Evolutionary conservation across 257 asterid species (phyloP), one percentile per base, ranked within the genome.

Genomic region (Thymus mandschuricus): DNA sequence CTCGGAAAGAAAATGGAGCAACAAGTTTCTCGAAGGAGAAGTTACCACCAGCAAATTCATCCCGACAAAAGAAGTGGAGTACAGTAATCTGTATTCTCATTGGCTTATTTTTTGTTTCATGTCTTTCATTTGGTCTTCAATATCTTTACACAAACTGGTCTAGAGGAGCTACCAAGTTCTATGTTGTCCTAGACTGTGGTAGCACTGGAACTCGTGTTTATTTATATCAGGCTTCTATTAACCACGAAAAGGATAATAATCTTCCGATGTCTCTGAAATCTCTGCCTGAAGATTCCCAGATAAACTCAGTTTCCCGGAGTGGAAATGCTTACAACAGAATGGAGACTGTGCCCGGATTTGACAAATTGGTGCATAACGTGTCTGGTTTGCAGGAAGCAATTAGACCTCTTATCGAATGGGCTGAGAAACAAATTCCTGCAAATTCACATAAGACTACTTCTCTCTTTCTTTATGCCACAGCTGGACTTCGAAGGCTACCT

Each of bases 341-440:
- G 97, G 97, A 95, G 82, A 88, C 96, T n/a, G 98, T 88, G 80
- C 99, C 99, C 13, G 99, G 99, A 35, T 84, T 95, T 70, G 98
- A 95, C 86, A 95, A 89, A 82, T 81, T 95, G 85, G 98, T 95
- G 54, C 92, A 80, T 70, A 86, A 95, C 76, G 71, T 61, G 38
- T 79, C 99, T 51, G 92, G 97, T 11, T 77, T 92, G 87, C 83
- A 68, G 69, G 41, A 67, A 72, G 93, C 85, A 58, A 80, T 85
- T 34, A 55, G 67, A 69, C 99, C 99, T 70, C 98, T 89, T 48
- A 73, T 88, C 46, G 84, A 63, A 69, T 95, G 99, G 99, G 98
- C 98, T 51, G 88, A 83, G 84, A 83, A 88, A 82, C 96, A 92
- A 80, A 92, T 95, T 71, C 98, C 99, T 0, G 67, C 27, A 65